Evolutionary conservation across 768 basidiomycete genomes (phyloP), one percentile per base, ranked within the genome.

Genomic region (Pleurotus tuoliensis): DNA sequence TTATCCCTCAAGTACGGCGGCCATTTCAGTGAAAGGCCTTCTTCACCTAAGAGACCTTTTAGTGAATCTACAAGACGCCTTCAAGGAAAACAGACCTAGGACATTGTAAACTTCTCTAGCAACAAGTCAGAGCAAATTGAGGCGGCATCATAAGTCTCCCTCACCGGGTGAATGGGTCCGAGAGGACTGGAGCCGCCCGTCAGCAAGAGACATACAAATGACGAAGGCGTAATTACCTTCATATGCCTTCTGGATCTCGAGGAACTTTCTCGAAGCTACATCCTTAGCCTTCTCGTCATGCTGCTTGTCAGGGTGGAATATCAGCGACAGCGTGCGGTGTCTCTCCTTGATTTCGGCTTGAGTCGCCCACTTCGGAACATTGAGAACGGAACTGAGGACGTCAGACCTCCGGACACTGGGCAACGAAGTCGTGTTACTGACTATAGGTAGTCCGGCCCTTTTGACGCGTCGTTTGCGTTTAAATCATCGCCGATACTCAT

Each of bases 281-380:
- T 72, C 76, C 64, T 81, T 84, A 58, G 76, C 70, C 15, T 67
- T 67, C 52, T 82, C 79, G 64, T 83, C 82, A 18, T 75, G 78
- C 58, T 93, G 89, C 65, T 87, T 88, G 77, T 96, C 92, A 0
- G 92, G 92, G 62, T 96, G 92, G 60, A 90, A 92, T 16, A 87
- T 72, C 25, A 93, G 78, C 3, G 92, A 92, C 24, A 94, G 69
- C 4, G 81, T 67, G 41, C 82, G 76, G 67, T 92, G 89, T 37
- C 85, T 77, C 56, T 92, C 90, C 48, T 89, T 78, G 58, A 94
- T 86, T 63, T 92, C 54, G 41, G 51, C 39, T n/a, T 53, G 51
- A 16, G 51, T 53, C 9, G 51, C 51, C 51, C 51, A 53, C 51
- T 53, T 24, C 38, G 51, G 51, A 37, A 53, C n/a, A 16, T 53